phyloP scores from a whole-genome alignment of 768 basidiomycete genomes.

The Mycena crocata region DNA sequence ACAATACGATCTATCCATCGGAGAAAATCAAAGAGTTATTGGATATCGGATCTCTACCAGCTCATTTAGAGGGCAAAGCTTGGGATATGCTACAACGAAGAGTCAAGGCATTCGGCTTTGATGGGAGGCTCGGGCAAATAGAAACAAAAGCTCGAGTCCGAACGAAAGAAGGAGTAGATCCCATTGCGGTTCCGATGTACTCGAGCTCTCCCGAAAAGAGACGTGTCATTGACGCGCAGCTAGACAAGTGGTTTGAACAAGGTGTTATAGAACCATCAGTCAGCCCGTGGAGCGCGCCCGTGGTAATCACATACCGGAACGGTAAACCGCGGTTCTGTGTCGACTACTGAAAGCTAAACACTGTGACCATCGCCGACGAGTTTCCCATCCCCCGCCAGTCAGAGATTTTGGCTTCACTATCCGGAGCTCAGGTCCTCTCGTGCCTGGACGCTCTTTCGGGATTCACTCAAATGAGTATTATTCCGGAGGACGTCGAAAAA shows the following conservation, averaged over 20 bases:
- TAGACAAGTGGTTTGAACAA: background rate
- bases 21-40: background rate
- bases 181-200: constrained; percentile 14
- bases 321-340: no score
- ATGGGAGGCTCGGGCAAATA: background rate
- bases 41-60: background rate
- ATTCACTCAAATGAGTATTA: background rate
- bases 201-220: background rate
- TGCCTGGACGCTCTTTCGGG: background rate
- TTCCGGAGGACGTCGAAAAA: background rate
- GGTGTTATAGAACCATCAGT: background rate
- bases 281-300: background rate
- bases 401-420: background rate
- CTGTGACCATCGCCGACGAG: background rate
- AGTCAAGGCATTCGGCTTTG: background rate
- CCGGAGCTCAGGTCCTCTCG: background rate
- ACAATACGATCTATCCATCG: background rate
- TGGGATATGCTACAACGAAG: background rate
- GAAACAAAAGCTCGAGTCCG: background rate
- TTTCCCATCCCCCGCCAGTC: background rate
- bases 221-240: background rate
- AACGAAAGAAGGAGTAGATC: background rate
- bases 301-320: background rate
- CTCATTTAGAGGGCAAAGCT: background rate
- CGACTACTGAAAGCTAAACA: background rate